These are phyloP conservation scores for Rubus parviflorus DNA, from an alignment of 306 rosid genomes.

Conservation along the genomic window DNA sequence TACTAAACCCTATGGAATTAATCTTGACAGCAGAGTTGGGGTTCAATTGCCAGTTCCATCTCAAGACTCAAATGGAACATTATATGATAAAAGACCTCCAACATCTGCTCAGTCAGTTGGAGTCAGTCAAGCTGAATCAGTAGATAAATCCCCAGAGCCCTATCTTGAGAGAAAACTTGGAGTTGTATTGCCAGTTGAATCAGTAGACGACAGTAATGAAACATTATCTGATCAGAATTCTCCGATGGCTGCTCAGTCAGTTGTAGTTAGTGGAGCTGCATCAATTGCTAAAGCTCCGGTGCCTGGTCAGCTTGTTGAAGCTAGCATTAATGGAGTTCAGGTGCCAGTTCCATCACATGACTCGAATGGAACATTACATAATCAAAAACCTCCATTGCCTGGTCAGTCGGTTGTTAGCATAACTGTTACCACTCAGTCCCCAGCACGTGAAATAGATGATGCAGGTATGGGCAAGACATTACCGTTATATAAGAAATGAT, in stretches of 20 bases:
- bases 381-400: slow-evolving; percentile 20
- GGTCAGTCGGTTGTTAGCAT: slow-evolving; percentile 18
- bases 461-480: slow-evolving; percentile 14
- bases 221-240: neutral
- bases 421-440: slow-evolving; percentile 14
- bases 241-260: neutral
- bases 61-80: slow-evolving; percentile 11
- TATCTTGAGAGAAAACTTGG: neutral
- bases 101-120: neutral
- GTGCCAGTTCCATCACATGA: slow-evolving; percentile 13
- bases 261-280: neutral
- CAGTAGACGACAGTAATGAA: slow-evolving; percentile 10
- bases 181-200: neutral
- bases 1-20: neutral
- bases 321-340: slow-evolving; percentile 16
- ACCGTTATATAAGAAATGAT: neutral
- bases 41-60: slow-evolving; percentile 2
- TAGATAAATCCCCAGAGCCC: slow-evolving; percentile 9
- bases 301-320: slow-evolving; percentile 1
- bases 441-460: slow-evolving; percentile 9
- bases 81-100: neutral
- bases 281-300: slow-evolving; percentile 18
- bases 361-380: slow-evolving; percentile 11
- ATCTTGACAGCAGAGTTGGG: neutral
- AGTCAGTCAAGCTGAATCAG: slow-evolving; percentile 16